Base-by-base conservation (phyloP, 2,329 filamentous ascomycete genomes). In the Phoma herbarum region DNA sequence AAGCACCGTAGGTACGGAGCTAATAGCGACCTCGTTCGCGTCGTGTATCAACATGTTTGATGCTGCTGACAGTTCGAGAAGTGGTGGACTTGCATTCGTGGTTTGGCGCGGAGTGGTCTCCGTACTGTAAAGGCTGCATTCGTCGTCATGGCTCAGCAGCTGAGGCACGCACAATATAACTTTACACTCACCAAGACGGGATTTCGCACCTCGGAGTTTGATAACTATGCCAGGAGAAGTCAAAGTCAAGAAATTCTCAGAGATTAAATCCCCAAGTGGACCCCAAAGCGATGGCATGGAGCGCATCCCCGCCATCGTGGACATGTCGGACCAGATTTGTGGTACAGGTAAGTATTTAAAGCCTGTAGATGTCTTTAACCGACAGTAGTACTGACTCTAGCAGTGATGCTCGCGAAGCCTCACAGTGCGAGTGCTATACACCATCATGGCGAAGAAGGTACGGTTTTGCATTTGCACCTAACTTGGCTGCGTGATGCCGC, bases 381-480 rank as follows among this genome's bases (percentile, higher is more conserved):
- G 4, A 29, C 9, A 29, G 4, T 10, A 10, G 18, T 33, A 14
- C 25, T 59, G 18, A 59, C n/a, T 6, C 3, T 12, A 28, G 54
- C 63, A 86, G 85, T 90, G 10, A 82, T 90, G 75, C 84, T 87
- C 37, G 85, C 88, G 2, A 85, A 86, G 63, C 86, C 89, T 7
- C 83, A 85, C 51, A 86, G 86, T 26, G 77, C 82, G 2, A 87
- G 87, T 0, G 83, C 85, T 6, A 81, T 92, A 22, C 88, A 89
- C 62, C 89, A 92, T 67, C 88, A 91, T 67, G 88, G 88, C 53
- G 84, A 87, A 69, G 87, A 91, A 81, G 85, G 85, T 87, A 70
- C 67, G 80, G 50, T 33, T 31, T 10, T 26, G 2, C 26, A 12
- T 9, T 6, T 1, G 16, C 9, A 22, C n/a, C 14, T 18, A 3